These are phyloP conservation scores for Saksenaea vasiformis DNA, from an alignment of 371 early-diverging fungal species.

Conservation along the genomic window DNA sequence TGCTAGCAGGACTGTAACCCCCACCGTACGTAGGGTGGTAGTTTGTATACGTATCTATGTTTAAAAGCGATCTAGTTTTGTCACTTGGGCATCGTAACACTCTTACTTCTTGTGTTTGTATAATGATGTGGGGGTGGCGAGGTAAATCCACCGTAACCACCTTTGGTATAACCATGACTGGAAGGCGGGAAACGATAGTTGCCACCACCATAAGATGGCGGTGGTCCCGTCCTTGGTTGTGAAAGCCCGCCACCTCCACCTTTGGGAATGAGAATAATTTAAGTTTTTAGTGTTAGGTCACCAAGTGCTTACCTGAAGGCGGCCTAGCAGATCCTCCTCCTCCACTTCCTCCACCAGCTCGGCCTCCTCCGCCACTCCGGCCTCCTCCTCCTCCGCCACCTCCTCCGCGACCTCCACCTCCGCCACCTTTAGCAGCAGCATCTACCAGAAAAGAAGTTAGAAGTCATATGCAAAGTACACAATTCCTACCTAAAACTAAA, in stretches of 20 bases:
- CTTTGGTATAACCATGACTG: conserved; percentile 25
- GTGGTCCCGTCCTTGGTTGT: conserved; percentile 17
- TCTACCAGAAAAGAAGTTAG: not conserved
- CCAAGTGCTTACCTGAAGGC: conserved; percentile 9
- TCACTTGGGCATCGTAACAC: not conserved
- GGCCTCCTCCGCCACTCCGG: conserved; percentile 23
- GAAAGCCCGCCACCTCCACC: conserved; percentile 2
- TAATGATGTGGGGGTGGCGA: conserved; percentile 19
- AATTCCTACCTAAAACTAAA: conserved; percentile 2
- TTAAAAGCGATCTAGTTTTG: not conserved
- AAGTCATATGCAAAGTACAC: not conserved
- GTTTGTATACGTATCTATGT: conserved; percentile 32
- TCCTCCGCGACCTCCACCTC: conserved; percentile 21
- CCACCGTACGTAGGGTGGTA: conserved; percentile 41
- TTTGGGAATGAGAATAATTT: not conserved
- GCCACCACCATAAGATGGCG: conserved; percentile 20
- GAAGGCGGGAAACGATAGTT: conserved; percentile 21
- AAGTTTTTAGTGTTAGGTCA: not conserved
- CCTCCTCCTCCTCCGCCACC: conserved; percentile 19
- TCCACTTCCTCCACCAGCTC: conserved; percentile 18
- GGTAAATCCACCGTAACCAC: conserved; percentile 38
- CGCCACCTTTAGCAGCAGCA: conserved; percentile 23
- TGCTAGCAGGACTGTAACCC: conserved; percentile 29
- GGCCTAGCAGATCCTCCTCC: conserved; percentile 10
- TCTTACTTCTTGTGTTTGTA: conserved; percentile 32